phyloP scores from a whole-genome alignment of 345 rosid species.

The Acer negundo region DNA sequence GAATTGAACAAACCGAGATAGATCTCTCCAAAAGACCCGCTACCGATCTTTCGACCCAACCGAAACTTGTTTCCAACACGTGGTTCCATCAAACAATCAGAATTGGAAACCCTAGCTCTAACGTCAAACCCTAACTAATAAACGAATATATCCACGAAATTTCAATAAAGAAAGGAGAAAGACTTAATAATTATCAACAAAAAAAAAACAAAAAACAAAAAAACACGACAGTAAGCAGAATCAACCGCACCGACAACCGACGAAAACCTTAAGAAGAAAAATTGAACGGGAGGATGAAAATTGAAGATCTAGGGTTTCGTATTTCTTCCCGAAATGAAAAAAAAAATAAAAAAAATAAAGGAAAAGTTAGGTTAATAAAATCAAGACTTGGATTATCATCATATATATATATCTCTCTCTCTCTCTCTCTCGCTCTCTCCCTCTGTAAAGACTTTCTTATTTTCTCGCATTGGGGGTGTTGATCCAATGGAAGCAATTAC shows the following conservation, averaged over 20 bases:
- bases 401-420: constrained; percentile 10
- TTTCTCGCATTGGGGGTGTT: constrained; percentile 2
- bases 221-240: constrained; percentile 16
- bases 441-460: constrained; percentile 6
- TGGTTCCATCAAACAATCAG: constrained; percentile 58
- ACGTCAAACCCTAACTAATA: constrained; percentile 22
- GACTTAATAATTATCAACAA: background rate
- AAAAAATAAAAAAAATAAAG: background rate
- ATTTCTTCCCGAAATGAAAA: background rate
- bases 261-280: background rate
- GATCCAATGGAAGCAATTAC: constrained; percentile 23
- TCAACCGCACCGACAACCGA: constrained; percentile 36
- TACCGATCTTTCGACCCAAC: constrained; percentile 92
- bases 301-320: constrained; percentile 32
- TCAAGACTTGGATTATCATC: background rate
- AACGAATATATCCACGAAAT: background rate
- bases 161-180: background rate
- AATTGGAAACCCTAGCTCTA: constrained; percentile 33
- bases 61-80: constrained; percentile 91
- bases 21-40: constrained; percentile 99
- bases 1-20: constrained; percentile 66
- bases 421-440: constrained; percentile 18
- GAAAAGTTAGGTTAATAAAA: constrained; percentile 24
- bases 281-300: background rate
- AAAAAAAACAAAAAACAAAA: background rate